Percentiles rank a stretch among this genome's conserved stretches.
Conservation (phyloP, 345 rosid genomes). For the Cardamine resedifolia region DNA sequence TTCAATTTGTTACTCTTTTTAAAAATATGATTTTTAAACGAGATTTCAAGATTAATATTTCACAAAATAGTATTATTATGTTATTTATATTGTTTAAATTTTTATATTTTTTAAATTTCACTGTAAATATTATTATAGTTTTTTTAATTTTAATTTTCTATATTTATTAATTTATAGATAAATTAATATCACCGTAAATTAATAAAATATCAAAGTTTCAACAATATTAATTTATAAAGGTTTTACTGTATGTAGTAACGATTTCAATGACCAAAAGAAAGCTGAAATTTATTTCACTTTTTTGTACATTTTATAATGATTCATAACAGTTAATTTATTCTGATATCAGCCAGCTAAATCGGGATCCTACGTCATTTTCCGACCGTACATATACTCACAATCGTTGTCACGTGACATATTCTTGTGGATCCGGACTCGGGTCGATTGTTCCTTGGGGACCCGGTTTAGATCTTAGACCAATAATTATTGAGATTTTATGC, state of each 20-base stretch:
- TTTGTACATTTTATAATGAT: not conserved
- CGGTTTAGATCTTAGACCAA: not conserved
- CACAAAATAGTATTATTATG: no score
- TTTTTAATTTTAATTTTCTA: no score
- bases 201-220: no score
- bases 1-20: no score
- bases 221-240: no score
- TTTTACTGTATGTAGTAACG: constrained; percentile 25
- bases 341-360: not conserved
- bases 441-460: constrained; percentile 10
- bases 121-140: no score
- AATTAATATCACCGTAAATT: no score
- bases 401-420: constrained; percentile 17
- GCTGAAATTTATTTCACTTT: not conserved
- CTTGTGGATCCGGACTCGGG: constrained; percentile 7
- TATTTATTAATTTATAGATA: no score
- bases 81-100: no score
- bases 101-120: no score
- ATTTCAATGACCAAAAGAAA: constrained; percentile 5
- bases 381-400: constrained; percentile 25
- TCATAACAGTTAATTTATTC: not conserved
- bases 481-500: not conserved
- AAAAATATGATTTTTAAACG: no score
- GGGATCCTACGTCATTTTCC: constrained; percentile 25
- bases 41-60: no score